phyloP scores from a whole-genome alignment of 1,139 yeast genomes.

The Hyphopichia buzzinii region DNA sequence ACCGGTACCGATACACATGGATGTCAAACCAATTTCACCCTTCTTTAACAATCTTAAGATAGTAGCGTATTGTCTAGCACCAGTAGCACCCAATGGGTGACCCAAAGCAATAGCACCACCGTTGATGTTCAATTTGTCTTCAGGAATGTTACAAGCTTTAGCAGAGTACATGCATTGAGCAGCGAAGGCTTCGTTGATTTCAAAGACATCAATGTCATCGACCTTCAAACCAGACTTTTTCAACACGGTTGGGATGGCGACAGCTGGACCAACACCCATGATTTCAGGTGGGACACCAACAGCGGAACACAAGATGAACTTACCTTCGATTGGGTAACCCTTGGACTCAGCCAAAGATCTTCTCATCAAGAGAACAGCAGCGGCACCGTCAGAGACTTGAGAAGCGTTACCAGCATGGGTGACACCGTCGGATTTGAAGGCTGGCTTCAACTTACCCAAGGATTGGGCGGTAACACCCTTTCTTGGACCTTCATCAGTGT shows the following conservation, averaged over 20 bases:
- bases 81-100: slow-evolving; percentile 94
- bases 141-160: slow-evolving; percentile 61
- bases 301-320: slow-evolving; percentile 70
- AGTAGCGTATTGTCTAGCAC: slow-evolving; percentile 93
- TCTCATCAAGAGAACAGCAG: slow-evolving; percentile 81
- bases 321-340: slow-evolving; percentile 65
- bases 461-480: slow-evolving; percentile 78
- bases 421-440: slow-evolving; percentile 79
- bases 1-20: slow-evolving; percentile 98
- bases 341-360: slow-evolving; percentile 81
- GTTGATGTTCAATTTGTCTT: slow-evolving; percentile 75
- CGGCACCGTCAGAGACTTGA: slow-evolving; percentile 94
- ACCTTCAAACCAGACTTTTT: slow-evolving; percentile 60
- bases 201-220: slow-evolving; percentile 71
- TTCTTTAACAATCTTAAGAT: slow-evolving; percentile 72
- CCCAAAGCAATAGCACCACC: slow-evolving; percentile 98
- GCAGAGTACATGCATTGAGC: slow-evolving; percentile 86
- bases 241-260: slow-evolving; percentile 83
- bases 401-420: slow-evolving; percentile 97
- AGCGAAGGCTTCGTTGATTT: slow-evolving; percentile 95
- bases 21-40: slow-evolving; percentile 85
- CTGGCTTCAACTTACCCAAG: slow-evolving; percentile 75
- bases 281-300: slow-evolving; percentile 96
- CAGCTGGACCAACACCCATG: slow-evolving; percentile 97
- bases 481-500: slow-evolving; percentile 90